Evolutionary conservation across 805 yeast genomes (phyloP).

Genomic region (Kodamaea lidongshanica): DNA sequence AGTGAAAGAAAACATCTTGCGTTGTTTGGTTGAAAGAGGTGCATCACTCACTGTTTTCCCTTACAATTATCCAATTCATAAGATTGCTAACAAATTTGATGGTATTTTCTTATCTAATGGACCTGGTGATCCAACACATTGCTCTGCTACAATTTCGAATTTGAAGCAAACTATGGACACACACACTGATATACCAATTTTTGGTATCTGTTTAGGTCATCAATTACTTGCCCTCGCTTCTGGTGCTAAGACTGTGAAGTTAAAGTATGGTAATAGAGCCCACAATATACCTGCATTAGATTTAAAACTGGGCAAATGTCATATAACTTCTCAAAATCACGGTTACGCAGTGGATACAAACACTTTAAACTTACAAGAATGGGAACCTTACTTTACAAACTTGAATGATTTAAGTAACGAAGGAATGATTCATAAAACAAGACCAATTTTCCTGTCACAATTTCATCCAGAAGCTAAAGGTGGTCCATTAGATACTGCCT

Average conservation of each 20-base stretch:
- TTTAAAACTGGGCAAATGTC: conserved; percentile 84
- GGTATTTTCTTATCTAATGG: conserved; percentile 95
- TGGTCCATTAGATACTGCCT: conserved; percentile 92
- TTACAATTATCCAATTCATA: conserved; percentile 86
- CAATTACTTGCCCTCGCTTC: conserved; percentile 92
- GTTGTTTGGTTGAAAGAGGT: conserved; percentile 91
- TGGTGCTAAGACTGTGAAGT: conserved; percentile 87
- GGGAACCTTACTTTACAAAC: conserved; percentile 80
- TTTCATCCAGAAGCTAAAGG: conserved; percentile 99
- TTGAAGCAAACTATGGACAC: conserved; percentile 63
- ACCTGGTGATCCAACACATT: conserved; percentile 96
- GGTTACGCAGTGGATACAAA: conserved; percentile 92
- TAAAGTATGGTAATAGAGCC: conserved; percentile 98
- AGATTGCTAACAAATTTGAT: conserved; percentile 85
- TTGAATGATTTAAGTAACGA: conserved; percentile 94
- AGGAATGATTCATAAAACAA: conserved; percentile 85
- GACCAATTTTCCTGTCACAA: conserved; percentile 93
- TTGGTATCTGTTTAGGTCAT: conserved; percentile 97
- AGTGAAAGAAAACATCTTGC: conserved; percentile 92
- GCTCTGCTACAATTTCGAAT: conserved; percentile 69
- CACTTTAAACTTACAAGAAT: conserved; percentile 70
- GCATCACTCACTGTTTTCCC: conserved; percentile 97
- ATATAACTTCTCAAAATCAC: conserved; percentile 97
- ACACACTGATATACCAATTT: conserved; percentile 71
- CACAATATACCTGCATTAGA: conserved; percentile 97